phyloP scores from a whole-genome alignment of 192 early-diverging fungal genomes.

The Podochytrium sp. region DNA sequence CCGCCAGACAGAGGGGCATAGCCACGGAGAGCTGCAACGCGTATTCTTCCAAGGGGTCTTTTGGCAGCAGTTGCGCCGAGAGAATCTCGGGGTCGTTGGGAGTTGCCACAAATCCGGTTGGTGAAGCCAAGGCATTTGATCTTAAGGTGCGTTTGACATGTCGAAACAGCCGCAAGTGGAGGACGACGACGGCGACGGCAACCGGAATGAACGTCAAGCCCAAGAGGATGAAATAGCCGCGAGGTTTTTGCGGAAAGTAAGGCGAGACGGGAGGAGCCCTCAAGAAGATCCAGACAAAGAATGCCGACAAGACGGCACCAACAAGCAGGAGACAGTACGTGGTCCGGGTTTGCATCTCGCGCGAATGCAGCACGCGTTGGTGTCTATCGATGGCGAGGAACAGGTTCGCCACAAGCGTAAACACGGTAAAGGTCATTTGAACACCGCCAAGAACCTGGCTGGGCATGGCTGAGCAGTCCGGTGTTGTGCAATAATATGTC shows the following conservation, averaged over 20 bases:
- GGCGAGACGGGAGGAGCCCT: background rate
- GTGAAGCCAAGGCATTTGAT: too few relatives aligned
- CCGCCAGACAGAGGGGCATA: background rate
- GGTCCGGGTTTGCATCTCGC: background rate
- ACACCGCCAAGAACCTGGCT: background rate
- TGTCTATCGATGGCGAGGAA: background rate
- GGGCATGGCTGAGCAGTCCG: background rate
- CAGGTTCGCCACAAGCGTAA: background rate
- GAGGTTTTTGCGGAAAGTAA: background rate
- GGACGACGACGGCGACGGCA: background rate
- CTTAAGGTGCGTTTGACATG: background rate
- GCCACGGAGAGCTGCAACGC: background rate
- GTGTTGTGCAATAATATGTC: background rate
- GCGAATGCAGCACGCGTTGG: background rate
- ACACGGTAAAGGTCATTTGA: background rate
- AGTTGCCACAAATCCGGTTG: too few relatives aligned
- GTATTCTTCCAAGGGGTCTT: slow-evolving; percentile 7
- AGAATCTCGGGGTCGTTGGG: background rate
- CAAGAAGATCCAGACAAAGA: background rate
- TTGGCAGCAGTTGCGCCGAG: background rate
- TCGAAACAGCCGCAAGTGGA: background rate
- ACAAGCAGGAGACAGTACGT: background rate
- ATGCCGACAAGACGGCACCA: background rate
- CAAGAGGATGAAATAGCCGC: background rate
- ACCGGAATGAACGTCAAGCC: background rate